Evolutionary conservation across 495 filamentous ascomycete species (phyloP), one percentile per base, ranked within the genome.

Genomic region (Tuber aestivum): DNA sequence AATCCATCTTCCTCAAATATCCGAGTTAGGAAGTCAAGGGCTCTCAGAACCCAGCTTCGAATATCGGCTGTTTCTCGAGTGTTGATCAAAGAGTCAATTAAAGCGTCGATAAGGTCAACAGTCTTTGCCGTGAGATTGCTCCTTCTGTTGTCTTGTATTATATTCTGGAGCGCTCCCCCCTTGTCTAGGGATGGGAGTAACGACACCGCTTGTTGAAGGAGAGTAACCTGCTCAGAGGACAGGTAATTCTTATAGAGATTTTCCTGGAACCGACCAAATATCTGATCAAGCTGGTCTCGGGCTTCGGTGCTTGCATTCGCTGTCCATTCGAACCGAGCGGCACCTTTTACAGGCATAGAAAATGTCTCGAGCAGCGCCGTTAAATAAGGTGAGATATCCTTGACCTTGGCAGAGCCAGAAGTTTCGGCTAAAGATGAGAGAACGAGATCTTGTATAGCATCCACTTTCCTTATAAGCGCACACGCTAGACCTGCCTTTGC

Each of bases 1-100:
- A 45, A 48, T 32, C 73, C 41, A 38, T 83, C 82, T 71, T 83
- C 81, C 35, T 78, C 77, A 77, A 81, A 83, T n/a, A 77, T 76
- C 32, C 81, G 76, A 61, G 82, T 83, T 40, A 83, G 61, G 48
- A 81, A 71, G 70, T 79, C 79, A 70, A 83, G 76, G 16, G 73
- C 76, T 69, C 81, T 72, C 27, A 83, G 77, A 42, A 81, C 50
- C 82, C 82, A 83, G 20, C 50, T 71, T 14, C 76, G 82, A 70
- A 81, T 72, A 73, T 81, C 79, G 3, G 68, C 27, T 18, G 65
- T 45, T 61, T 76, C 74, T 21, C 41, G 61, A 35, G 56, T 3
- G 18, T 77, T 40, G 12, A 81, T 27, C 41, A 83, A 71, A 23
- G 72, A 71, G 40, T 68, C 75, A 8, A 81, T 37, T 48, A 83